These are phyloP conservation scores for Sambucus nigra DNA, from an alignment of 129 eudicot genomes.

Conservation along the genomic window DNA sequence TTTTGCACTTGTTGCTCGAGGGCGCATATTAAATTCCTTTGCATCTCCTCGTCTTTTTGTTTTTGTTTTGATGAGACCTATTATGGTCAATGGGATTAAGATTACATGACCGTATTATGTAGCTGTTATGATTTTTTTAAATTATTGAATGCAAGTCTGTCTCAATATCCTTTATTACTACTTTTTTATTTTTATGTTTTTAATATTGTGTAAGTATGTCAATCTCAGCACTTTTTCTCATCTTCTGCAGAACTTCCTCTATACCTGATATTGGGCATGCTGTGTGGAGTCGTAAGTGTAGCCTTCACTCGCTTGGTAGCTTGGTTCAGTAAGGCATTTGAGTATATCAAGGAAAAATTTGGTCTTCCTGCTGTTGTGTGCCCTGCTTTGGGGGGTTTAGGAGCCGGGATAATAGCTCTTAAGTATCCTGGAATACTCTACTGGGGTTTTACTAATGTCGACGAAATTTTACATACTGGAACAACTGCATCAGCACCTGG, in stretches of 20 bases:
- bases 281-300: slow-evolving; percentile 97
- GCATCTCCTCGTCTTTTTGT: too few species aligned
- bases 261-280: slow-evolving; percentile 89
- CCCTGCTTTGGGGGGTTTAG: slow-evolving; percentile 94
- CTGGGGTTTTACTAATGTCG: slow-evolving; percentile 97
- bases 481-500: slow-evolving; percentile 98
- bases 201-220: background rate
- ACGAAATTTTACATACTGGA: slow-evolving; percentile 94
- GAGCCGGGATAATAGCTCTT: slow-evolving; percentile 92
- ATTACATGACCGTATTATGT: too few species aligned
- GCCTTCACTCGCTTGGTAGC: slow-evolving; percentile 68
- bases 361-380: slow-evolving; percentile 78
- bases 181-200: too few species aligned
- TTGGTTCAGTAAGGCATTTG: slow-evolving; percentile 64
- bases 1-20: too few species aligned
- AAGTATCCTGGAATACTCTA: slow-evolving; percentile 87
- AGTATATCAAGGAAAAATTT: slow-evolving; percentile 63
- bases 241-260: slow-evolving; percentile 72
- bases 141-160: too few species aligned
- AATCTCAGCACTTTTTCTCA: background rate
- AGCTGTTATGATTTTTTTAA: too few species aligned
- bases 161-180: background rate
- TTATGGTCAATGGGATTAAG: background rate
- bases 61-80: too few species aligned
- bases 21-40: too few species aligned